Base-by-base conservation (phyloP, 2,329 filamentous ascomycete genomes). In the Penicillium sp. region DNA sequence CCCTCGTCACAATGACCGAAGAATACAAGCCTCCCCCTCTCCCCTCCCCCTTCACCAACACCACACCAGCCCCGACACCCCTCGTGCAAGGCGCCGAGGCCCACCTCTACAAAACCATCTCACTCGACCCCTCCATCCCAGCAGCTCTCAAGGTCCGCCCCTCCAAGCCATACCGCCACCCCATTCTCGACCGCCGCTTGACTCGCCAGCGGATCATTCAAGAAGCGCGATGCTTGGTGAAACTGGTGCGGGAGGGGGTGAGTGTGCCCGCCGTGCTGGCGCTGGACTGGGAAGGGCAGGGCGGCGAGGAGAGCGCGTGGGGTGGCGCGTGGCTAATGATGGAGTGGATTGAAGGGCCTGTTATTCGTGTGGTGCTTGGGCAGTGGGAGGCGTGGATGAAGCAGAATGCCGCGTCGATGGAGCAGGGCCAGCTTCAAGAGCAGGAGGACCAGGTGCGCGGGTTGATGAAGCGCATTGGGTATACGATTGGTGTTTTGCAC, bases 31-130 rank as follows among this genome's bases (percentile, higher is more conserved):
- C 72, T 7, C 75, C 74, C 6, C 62, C 70, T 65, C 87, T 91
- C 62, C 89, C 89, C 39, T 76, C 81, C 36, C 83, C 89, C 66
- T 89, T 92, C 76, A 81, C 82, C 59, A 80, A 86, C 79, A 84
- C 85, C 73, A 80, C 84, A 61, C 80, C 85, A 66, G 77, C 85
- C 50, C 87, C 91, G 63, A 76, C 73, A 50, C 89, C 96, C 70
- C 86, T 98, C 68, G 89, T 91, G 58, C 95, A 98, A 83, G 95
- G 95, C 78, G 95, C 95, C 73, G 95, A 99, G 85, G 93, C 91
- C 60, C 91, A 94, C 65, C 86, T 99, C 72, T 98, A 96, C 85
- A 89, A 87, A 75, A 94, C 91, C 18, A 88, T 86, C 56, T 96
- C 91, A 78, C 87, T 97, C 55, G 75, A 83, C 1, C 84, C 90